Evolutionary conservation across 768 basidiomycete species (phyloP).

Genomic region (Mycena alexandri): DNA sequence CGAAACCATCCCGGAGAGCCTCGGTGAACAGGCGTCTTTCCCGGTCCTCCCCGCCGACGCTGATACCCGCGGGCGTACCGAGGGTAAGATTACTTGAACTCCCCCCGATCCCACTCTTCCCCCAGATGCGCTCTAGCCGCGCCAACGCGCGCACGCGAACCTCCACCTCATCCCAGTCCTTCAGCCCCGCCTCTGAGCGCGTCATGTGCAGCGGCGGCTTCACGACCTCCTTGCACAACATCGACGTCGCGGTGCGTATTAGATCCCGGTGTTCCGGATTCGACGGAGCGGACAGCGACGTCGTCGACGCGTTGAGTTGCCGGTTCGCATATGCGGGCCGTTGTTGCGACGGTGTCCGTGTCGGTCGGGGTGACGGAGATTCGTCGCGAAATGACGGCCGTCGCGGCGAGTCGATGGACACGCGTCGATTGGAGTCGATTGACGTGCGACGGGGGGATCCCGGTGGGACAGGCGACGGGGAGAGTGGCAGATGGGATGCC

Average conservation of each 20-base stretch:
- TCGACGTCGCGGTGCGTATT: conserved; percentile 72
- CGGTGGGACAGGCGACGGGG: conserved; percentile 43
- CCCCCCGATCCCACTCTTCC: conserved; percentile 65
- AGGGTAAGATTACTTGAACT: conserved; percentile 57
- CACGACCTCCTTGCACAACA: conserved; percentile 76
- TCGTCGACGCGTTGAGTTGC: conserved; percentile 70
- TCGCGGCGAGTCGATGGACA: conserved; percentile 52
- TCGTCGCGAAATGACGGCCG: conserved; percentile 54
- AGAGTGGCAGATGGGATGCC: conserved; percentile 63
- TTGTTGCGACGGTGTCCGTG: conserved; percentile 62
- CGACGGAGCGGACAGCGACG: conserved; percentile 62
- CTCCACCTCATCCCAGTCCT: conserved; percentile 85
- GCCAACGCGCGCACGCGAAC: conserved; percentile 68
- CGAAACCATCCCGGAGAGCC: conserved; percentile 84
- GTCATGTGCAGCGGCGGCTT: conserved; percentile 70
- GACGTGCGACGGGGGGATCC: conserved; percentile 54
- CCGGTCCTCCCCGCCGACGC: conserved; percentile 76
- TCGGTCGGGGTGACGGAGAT: conserved; percentile 59
- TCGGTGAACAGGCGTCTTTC: conserved; percentile 82
- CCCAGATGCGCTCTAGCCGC: conserved; percentile 84
- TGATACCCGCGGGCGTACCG: conserved; percentile 51
- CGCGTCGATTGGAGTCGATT: conserved; percentile 40
- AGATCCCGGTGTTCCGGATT: conserved; percentile 75
- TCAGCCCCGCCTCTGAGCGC: conserved; percentile 60
- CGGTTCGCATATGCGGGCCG: conserved; percentile 63